Percentiles rank a stretch among this genome's conserved stretches.
Conservation (phyloP, 2,329 filamentous ascomycete genomes). For the Lasiodiplodia citricola region DNA sequence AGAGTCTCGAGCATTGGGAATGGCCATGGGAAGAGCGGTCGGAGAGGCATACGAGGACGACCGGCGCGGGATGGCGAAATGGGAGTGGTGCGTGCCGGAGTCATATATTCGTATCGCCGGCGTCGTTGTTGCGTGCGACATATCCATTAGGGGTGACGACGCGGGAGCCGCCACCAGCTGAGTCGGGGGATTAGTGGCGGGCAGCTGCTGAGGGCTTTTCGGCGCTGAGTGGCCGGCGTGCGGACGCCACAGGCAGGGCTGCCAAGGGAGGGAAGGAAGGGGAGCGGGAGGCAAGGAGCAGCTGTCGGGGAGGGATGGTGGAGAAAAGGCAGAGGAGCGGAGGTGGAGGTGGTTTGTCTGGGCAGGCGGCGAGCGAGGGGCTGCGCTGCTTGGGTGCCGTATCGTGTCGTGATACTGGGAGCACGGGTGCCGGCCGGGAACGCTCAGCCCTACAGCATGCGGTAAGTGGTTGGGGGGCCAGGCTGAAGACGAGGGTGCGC, state of each 20-base stretch:
- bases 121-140: slow-evolving; percentile 41
- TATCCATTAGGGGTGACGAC: slow-evolving; percentile 35
- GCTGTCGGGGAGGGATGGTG: slow-evolving; percentile 10
- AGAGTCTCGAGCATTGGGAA: slow-evolving; percentile 61
- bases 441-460: slow-evolving; percentile 26
- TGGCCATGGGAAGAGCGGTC: slow-evolving; percentile 64
- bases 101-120: slow-evolving; percentile 52
- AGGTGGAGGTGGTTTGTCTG: slow-evolving; percentile 7
- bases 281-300: slow-evolving; percentile 18
- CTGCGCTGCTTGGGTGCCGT: slow-evolving; percentile 18
- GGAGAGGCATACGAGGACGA: slow-evolving; percentile 44
- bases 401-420: slow-evolving; percentile 25
- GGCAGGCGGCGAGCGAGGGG: slow-evolving; percentile 18
- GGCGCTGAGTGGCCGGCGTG: slow-evolving; percentile 24
- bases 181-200: slow-evolving; percentile 30
- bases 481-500: slow-evolving; percentile 19
- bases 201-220: slow-evolving; percentile 20
- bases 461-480: slow-evolving; percentile 20
- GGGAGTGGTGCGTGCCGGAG: slow-evolving; percentile 41
- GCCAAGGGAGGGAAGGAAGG: slow-evolving; percentile 22
- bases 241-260: slow-evolving; percentile 23
- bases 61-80: slow-evolving; percentile 36
- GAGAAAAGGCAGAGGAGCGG: slow-evolving; percentile 16
- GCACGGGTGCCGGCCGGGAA: slow-evolving; percentile 26
- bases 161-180: slow-evolving; percentile 43